These are phyloP conservation scores for Coniferiporia weirii DNA, from an alignment of 1,284 basidiomycete species.

Conservation along the genomic window DNA sequence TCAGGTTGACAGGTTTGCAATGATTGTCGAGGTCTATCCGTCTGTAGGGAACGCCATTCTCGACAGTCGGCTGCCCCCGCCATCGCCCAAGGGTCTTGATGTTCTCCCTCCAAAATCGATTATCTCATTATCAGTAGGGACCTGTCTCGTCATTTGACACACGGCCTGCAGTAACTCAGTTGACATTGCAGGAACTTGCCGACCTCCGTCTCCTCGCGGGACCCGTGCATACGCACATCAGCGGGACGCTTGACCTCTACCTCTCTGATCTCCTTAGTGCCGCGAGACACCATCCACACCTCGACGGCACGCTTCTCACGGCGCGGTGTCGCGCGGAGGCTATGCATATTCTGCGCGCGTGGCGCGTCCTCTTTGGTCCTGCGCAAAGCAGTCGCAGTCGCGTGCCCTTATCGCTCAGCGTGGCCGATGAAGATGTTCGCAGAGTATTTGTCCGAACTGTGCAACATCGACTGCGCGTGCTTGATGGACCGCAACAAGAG, in stretches of 20 bases:
- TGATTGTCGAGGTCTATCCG: constrained; percentile 43
- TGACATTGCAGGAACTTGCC: constrained; percentile 12
- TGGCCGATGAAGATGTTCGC: constrained; percentile 67
- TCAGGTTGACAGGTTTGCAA: constrained; percentile 72
- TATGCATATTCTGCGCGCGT: constrained; percentile 55
- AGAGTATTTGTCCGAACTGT: constrained; percentile 63
- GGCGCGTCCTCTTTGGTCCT: constrained; percentile 44
- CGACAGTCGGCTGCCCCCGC: constrained; percentile 1
- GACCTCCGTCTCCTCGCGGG: constrained; percentile 19
- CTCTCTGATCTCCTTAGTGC: constrained; percentile 68
- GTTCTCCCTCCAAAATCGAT: constrained; percentile 2
- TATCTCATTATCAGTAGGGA: constrained; percentile 10
- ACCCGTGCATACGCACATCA: constrained; percentile 36
- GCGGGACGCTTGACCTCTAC: constrained; percentile 52
- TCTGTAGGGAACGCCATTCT: background rate
- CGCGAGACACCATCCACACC: constrained; percentile 59
- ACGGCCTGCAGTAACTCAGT: background rate
- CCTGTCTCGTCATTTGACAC: background rate
- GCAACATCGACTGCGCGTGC: constrained; percentile 62
- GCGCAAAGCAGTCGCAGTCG: constrained; percentile 24
- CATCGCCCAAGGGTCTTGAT: constrained; percentile 3
- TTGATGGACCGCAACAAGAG: constrained; percentile 63
- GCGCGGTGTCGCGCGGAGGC: constrained; percentile 54
- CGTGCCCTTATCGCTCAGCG: constrained; percentile 38
- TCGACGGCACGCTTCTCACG: constrained; percentile 66